A percentile compares a stretch with the other conserved stretches of the same genome.
These are phyloP conservation scores for Telopea speciosissima DNA, from an alignment of 177 flowering plant genomes.

Conservation along the genomic window DNA sequence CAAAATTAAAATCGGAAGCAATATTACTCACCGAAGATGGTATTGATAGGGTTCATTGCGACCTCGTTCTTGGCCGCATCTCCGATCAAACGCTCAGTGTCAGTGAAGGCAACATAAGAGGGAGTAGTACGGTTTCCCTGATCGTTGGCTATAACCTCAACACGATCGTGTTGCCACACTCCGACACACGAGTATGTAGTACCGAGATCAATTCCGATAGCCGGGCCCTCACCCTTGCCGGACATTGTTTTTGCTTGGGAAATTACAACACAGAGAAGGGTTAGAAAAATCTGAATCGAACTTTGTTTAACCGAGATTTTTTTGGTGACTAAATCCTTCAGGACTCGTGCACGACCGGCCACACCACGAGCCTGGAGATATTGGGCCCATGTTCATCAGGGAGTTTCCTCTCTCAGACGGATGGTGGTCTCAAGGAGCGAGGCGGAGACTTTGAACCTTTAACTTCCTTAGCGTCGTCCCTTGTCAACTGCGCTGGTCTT, in stretches of 20 bases:
- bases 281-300: neutral
- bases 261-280: neutral
- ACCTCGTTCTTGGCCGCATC: slow-evolving; percentile 69
- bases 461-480: no score
- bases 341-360: no score
- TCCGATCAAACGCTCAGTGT: slow-evolving; percentile 51
- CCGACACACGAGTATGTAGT: slow-evolving; percentile 60
- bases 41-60: slow-evolving; percentile 65
- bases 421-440: no score
- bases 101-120: slow-evolving; percentile 51
- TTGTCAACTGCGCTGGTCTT: no score
- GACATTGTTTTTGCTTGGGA: slow-evolving; percentile 24
- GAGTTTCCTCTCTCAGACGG: no score
- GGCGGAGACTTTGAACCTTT: no score
- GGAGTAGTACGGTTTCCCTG: slow-evolving; percentile 61
- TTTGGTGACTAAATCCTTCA: no score
- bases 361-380: no score
- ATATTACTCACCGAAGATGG: slow-evolving; percentile 47
- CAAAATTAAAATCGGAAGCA: no score
- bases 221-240: slow-evolving; percentile 51
- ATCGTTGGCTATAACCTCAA: slow-evolving; percentile 54
- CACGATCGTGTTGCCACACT: slow-evolving; percentile 59
- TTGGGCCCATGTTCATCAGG: no score
- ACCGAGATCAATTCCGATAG: slow-evolving; percentile 52
- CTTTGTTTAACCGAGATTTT: neutral